Conservation (phyloP, 805 yeast genomes). For the Lipomyces orientalis region DNA sequence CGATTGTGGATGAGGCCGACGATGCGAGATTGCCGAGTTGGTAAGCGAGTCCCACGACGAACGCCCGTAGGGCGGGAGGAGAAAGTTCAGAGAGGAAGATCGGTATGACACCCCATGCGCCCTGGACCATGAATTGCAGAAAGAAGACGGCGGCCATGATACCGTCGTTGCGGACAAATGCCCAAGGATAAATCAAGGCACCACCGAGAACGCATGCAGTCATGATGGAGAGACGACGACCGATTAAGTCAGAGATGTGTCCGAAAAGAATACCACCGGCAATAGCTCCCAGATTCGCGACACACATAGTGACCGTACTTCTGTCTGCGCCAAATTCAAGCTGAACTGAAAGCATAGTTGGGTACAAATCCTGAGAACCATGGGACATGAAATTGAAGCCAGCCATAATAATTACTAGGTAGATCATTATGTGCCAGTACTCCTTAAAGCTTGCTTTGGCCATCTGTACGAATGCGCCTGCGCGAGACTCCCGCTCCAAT, state of each 20-base stretch:
- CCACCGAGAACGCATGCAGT: slow-evolving; percentile 60
- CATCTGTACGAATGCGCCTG: slow-evolving; percentile 25
- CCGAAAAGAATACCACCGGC: slow-evolving; percentile 67
- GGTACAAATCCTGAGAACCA: slow-evolving; percentile 76
- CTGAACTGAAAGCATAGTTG: slow-evolving; percentile 64
- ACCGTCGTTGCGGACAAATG: slow-evolving; percentile 52
- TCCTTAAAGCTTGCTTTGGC: slow-evolving; percentile 50
- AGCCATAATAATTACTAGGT: slow-evolving; percentile 65
- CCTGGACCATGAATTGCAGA: slow-evolving; percentile 69
- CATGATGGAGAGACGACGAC: slow-evolving; percentile 64
- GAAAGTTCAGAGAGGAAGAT: slow-evolving; percentile 69
- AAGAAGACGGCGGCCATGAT: slow-evolving; percentile 66
- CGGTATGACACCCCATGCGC: slow-evolving; percentile 77
- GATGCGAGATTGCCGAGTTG: slow-evolving; percentile 77
- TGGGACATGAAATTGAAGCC: slow-evolving; percentile 76
- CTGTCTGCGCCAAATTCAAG: slow-evolving; percentile 53
- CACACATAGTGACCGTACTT: slow-evolving; percentile 64
- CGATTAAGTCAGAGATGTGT: slow-evolving; percentile 62
- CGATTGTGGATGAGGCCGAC: slow-evolving; percentile 73
- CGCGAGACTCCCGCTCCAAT: slow-evolving; percentile 14
- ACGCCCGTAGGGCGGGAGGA: slow-evolving; percentile 66
- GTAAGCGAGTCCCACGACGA: slow-evolving; percentile 66
- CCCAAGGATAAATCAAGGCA: slow-evolving; percentile 67
- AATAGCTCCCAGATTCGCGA: slow-evolving; percentile 71
- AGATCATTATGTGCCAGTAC: slow-evolving; percentile 67